Evolutionary conservation across 176 grass and related monocot genomes (phyloP).

Genomic region (Guadua angustifolia): DNA sequence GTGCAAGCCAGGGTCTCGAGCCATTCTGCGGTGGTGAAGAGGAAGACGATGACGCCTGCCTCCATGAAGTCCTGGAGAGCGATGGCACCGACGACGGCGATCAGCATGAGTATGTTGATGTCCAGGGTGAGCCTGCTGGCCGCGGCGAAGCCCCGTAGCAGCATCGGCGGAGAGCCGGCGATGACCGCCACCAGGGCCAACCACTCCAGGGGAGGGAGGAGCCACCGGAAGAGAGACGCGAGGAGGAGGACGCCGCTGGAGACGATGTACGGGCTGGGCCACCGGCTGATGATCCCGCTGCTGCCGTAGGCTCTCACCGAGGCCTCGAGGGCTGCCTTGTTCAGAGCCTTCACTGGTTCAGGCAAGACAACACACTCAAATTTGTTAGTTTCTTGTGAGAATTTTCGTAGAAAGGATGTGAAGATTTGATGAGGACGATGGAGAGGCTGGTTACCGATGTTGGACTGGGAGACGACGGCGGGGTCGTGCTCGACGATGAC

Average conservation of each 20-base stretch:
- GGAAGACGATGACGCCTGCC: constrained; percentile 75
- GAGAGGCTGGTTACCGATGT: constrained; percentile 48
- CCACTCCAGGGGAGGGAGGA: constrained; percentile 61
- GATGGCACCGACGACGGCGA: constrained; percentile 53
- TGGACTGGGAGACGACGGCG: constrained; percentile 42
- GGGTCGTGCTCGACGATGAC: constrained; percentile 74
- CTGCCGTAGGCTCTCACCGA: constrained; percentile 55
- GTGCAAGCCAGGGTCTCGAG: constrained; percentile 66
- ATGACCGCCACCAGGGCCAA: constrained; percentile 50
- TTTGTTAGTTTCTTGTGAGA: not conserved
- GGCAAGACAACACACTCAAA: not conserved
- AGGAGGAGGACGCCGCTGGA: constrained; percentile 59
- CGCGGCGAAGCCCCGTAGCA: constrained; percentile 37
- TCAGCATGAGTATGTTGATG: constrained; percentile 75
- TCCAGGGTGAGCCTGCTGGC: constrained; percentile 52
- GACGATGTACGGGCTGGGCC: constrained; percentile 63
- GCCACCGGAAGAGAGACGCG: constrained; percentile 40
- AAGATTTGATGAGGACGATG: too few species aligned
- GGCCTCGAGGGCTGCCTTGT: constrained; percentile 69
- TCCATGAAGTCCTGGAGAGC: constrained; percentile 61
- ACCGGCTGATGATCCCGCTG: constrained; percentile 41
- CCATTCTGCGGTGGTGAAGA: constrained; percentile 84
- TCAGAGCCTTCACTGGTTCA: constrained; percentile 55
- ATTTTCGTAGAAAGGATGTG: not conserved
- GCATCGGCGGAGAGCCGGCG: constrained; percentile 60